These are phyloP conservation scores for Blastocystis sp. DNA, from an alignment of 352 stramenopile species.

Conservation along the genomic window DNA sequence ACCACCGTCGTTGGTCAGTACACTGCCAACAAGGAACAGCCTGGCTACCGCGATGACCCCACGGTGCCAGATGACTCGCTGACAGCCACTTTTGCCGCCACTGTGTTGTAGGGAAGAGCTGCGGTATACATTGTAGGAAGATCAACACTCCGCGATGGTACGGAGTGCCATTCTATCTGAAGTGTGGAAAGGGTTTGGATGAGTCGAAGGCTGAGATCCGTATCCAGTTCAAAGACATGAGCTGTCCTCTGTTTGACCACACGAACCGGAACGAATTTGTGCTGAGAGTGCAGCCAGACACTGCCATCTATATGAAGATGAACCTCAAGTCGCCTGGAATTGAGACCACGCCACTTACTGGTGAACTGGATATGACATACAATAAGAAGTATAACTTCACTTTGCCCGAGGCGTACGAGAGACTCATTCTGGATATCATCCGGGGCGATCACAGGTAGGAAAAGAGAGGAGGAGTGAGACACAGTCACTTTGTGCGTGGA, in stretches of 20 bases:
- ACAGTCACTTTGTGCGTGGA: conserved; percentile 82
- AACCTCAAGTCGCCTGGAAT: conserved; percentile 66
- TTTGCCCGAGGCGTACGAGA: conserved; percentile 91
- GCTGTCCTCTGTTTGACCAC: conserved; percentile 72
- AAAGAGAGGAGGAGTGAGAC: background rate
- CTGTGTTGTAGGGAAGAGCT: conserved; percentile 67
- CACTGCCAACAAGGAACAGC: conserved; percentile 70
- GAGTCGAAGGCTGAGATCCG: conserved; percentile 92
- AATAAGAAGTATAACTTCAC: conserved; percentile 74
- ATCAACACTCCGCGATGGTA: conserved; percentile 89
- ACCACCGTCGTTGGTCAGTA: conserved; percentile 96
- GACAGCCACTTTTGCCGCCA: conserved; percentile 82
- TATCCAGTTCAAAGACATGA: conserved; percentile 88
- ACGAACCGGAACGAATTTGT: conserved; percentile 89
- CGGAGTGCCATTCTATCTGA: conserved; percentile 96
- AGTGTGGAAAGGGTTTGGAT: conserved; percentile 93
- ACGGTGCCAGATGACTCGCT: conserved; percentile 85
- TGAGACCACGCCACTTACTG: conserved; percentile 79
- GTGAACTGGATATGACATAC: conserved; percentile 92
- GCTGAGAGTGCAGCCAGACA: conserved; percentile 88
- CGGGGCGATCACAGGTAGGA: conserved; percentile 81
- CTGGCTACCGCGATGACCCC: conserved; percentile 88
- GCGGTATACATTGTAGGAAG: conserved; percentile 67
- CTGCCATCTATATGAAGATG: conserved; percentile 88
- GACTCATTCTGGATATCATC: conserved; percentile 92